Percentiles rank a stretch among this genome's conserved stretches.
phyloP scores from a whole-genome alignment of 179 eudicot species.

The Corrigiola litoralis region DNA sequence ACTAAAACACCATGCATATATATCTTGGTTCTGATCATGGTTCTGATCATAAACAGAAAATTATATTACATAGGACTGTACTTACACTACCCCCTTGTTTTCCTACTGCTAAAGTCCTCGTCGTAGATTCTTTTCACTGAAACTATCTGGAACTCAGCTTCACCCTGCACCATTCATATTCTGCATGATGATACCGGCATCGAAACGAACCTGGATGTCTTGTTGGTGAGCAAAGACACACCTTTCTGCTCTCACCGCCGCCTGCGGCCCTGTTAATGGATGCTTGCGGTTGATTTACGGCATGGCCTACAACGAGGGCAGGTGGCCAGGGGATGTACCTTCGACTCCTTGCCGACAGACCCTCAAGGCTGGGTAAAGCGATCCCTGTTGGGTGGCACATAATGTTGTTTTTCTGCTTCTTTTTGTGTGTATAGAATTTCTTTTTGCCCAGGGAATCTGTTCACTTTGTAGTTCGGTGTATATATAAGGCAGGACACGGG shows the following conservation, averaged over 20 bases:
- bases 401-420: background rate
- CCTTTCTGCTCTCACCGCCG: conserved; percentile 18
- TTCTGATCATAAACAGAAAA: conserved; percentile 10
- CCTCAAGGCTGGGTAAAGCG: conserved; percentile 16
- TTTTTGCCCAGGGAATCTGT: conserved; percentile 14
- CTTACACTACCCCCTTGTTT: background rate
- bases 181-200: conserved; percentile 55
- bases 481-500: conserved; percentile 16
- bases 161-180: conserved; percentile 49
- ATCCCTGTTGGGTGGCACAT: conserved; percentile 43
- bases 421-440: background rate
- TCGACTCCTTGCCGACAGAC: conserved; percentile 2
- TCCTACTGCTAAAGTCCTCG: background rate
- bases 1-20: background rate
- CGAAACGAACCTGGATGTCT: conserved; percentile 68
- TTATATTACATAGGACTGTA: background rate
- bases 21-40: background rate
- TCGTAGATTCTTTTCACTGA: background rate
- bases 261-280: conserved; percentile 2
- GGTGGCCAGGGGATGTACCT: conserved; percentile 15
- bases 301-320: background rate
- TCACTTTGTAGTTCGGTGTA: conserved; percentile 12
- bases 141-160: background rate
- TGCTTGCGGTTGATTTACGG: background rate
- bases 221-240: conserved; percentile 69